Percentiles rank a stretch among this genome's conserved stretches.
Evolutionary conservation across 768 basidiomycete species (phyloP).

Genomic region (Chlorophyllum brunneum): DNA sequence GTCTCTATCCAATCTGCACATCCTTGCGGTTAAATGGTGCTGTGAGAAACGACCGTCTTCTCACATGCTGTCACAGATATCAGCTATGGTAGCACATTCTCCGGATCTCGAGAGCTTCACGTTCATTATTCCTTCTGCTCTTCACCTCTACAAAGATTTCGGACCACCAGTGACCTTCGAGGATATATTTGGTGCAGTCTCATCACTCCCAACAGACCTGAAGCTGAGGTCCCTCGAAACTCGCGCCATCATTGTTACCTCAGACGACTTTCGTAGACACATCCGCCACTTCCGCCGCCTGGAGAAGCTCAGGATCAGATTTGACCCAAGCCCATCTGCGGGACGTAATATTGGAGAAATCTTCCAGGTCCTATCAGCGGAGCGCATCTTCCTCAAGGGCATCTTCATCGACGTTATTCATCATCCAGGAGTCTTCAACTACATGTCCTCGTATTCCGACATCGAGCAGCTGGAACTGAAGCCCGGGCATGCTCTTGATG

Average conservation of each 20-base stretch:
- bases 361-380: not conserved
- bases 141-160: not conserved
- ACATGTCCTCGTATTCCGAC: not conserved
- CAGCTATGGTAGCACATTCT: not conserved
- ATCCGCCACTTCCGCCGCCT: conserved; percentile 1
- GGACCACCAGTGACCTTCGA: not conserved
- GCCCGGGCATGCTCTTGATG: not conserved
- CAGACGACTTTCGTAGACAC: not conserved
- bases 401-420: not conserved
- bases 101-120: conserved; percentile 3
- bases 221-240: not conserved
- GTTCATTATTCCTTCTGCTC: not conserved
- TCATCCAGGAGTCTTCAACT: not conserved
- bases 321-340: not conserved
- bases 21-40: not conserved
- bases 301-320: not conserved
- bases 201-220: not conserved
- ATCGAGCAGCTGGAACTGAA: not conserved
- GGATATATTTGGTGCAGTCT: not conserved
- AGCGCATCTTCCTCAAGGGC: not conserved
- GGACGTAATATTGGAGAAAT: not conserved
- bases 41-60: not conserved
- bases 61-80: not conserved
- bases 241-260: not conserved
- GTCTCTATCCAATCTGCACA: not conserved